Percentiles rank a stretch among this genome's conserved stretches.
These are phyloP conservation scores for Hypoxylon sp. DNA, from an alignment of 2,329 filamentous ascomycete species.

Conservation along the genomic window DNA sequence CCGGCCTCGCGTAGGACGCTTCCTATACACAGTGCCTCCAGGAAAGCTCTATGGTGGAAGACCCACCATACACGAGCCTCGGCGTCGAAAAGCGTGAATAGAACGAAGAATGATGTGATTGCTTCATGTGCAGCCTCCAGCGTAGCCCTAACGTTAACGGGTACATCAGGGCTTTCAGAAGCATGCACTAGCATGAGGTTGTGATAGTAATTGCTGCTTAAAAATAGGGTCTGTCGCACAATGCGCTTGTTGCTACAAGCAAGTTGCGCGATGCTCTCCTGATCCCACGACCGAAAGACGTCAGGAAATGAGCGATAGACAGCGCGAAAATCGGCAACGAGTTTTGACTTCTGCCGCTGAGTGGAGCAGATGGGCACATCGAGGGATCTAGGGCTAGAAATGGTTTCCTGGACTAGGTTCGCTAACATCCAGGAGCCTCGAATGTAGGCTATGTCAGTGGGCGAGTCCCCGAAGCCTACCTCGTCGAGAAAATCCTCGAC, in stretches of 20 bases:
- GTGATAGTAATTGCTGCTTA: slow-evolving; percentile 87
- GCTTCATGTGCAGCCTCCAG: slow-evolving; percentile 83
- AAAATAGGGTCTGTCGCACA: slow-evolving; percentile 81
- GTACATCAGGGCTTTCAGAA: slow-evolving; percentile 75
- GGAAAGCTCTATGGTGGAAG: slow-evolving; percentile 84
- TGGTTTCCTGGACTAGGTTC: slow-evolving; percentile 82
- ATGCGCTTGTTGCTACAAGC: slow-evolving; percentile 74
- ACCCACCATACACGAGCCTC: slow-evolving; percentile 89
- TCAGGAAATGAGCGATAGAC: slow-evolving; percentile 82
- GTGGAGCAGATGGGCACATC: slow-evolving; percentile 80
- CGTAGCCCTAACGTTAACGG: slow-evolving; percentile 76
- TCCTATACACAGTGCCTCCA: slow-evolving; percentile 80
- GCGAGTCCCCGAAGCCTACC: slow-evolving; percentile 69
- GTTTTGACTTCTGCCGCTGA: slow-evolving; percentile 76
- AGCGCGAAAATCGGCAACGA: slow-evolving; percentile 78
- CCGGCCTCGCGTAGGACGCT: slow-evolving; percentile 69
- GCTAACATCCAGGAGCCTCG: slow-evolving; percentile 84
- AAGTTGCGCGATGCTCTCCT: slow-evolving; percentile 70
- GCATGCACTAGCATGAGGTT: slow-evolving; percentile 85
- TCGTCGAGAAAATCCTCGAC: slow-evolving; percentile 82
- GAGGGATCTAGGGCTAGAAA: slow-evolving; percentile 81
- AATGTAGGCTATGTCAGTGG: slow-evolving; percentile 79
- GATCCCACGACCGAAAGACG: slow-evolving; percentile 78
- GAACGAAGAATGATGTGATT: slow-evolving; percentile 80
- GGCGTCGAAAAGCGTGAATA: slow-evolving; percentile 76